These are phyloP conservation scores for Dendryphion nanum DNA, from an alignment of 2,329 filamentous ascomycete species.

Conservation along the genomic window DNA sequence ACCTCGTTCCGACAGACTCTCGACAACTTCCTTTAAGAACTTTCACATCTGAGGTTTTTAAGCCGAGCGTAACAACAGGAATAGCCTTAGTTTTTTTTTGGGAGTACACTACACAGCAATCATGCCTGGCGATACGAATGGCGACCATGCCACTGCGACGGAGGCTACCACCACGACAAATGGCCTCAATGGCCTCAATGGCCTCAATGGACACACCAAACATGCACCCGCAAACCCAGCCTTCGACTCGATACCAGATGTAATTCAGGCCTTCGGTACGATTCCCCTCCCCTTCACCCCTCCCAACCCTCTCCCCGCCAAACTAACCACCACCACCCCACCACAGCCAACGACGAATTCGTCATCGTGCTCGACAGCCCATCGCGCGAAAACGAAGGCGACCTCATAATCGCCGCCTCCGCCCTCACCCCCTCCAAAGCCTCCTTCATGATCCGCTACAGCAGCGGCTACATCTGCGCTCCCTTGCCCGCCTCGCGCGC, in stretches of 20 bases:
- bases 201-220: constrained; percentile 15
- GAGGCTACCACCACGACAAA: constrained; percentile 2
- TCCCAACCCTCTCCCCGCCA: neutral
- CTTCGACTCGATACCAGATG: constrained; percentile 50
- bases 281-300: constrained; percentile 4
- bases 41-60: too few relatives aligned
- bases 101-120: too few relatives aligned
- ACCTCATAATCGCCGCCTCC: constrained; percentile 90
- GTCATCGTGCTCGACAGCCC: constrained; percentile 93
- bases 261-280: constrained; percentile 45
- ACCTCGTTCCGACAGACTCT: too few relatives aligned
- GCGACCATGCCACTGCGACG: constrained; percentile 1
- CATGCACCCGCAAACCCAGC: constrained; percentile 33
- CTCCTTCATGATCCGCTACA: constrained; percentile 92
- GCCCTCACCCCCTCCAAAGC: constrained; percentile 84
- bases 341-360: constrained; percentile 68
- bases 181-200: constrained; percentile 10
- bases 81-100: too few relatives aligned
- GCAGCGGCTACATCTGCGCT: constrained; percentile 85
- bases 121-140: constrained; percentile 25
- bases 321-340: constrained; percentile 5
- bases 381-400: constrained; percentile 94
- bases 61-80: too few relatives aligned
- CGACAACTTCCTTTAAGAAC: too few relatives aligned
- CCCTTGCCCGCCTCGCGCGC: constrained; percentile 72